These are phyloP conservation scores for Chalciporus sp. DNA, from an alignment of 1,284 basidiomycete species.

Conservation along the genomic window DNA sequence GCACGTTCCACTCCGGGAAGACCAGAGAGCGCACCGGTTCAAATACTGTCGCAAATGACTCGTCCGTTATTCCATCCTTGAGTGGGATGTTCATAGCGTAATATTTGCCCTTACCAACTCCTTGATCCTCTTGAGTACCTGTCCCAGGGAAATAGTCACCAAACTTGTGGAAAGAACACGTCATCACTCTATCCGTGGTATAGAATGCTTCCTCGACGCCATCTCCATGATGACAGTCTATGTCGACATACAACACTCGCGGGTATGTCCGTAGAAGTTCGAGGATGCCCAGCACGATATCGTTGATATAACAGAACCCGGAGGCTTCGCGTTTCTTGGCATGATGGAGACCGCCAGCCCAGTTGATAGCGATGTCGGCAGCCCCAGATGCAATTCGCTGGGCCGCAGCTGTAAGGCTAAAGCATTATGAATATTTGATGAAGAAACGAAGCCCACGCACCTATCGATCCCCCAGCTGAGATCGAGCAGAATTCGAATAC, in stretches of 20 bases:
- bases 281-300: conserved; percentile 89
- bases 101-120: conserved; percentile 84
- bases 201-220: conserved; percentile 99
- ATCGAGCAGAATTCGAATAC: conserved; percentile 98
- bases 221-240: conserved; percentile 98
- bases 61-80: conserved; percentile 92
- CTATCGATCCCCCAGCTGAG: conserved; percentile 92
- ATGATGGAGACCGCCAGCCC: conserved; percentile 97
- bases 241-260: conserved; percentile 96
- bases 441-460: no score
- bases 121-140: conserved; percentile 84
- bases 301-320: conserved; percentile 98
- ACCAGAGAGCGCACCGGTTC: conserved; percentile 87
- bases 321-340: conserved; percentile 97
- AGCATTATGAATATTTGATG: neutral
- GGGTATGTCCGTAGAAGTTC: conserved; percentile 83
- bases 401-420: conserved; percentile 78
- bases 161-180: conserved; percentile 94
- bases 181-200: conserved; percentile 96
- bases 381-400: conserved; percentile 80
- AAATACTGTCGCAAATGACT: conserved; percentile 81
- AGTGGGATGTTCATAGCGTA: conserved; percentile 95
- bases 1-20: no score
- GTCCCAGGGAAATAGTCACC: conserved; percentile 98
- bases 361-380: conserved; percentile 94